Evolutionary conservation across 2,329 filamentous ascomycete genomes (phyloP), one percentile per base, ranked within the genome.

Genomic region (Curvularia hawaiiensis): DNA sequence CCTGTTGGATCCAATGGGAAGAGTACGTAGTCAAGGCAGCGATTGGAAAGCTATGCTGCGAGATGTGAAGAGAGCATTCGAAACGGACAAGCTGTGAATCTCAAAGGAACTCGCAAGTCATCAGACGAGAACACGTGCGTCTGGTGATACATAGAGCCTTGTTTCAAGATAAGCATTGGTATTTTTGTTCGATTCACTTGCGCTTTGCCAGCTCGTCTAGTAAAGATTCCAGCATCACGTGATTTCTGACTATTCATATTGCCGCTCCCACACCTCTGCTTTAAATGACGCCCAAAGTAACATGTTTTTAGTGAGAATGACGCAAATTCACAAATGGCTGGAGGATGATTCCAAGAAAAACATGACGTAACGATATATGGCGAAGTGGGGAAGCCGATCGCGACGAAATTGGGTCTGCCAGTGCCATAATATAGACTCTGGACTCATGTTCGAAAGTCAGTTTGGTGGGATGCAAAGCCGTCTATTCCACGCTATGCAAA

Each of bases 401-500:
- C 41, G 14, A 28, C 20, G 41, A 44, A 24, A n/a, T 10, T 28
- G 12, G 24, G 26, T 31, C 5, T 24, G 22, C 22, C 22, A 24
- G 24, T 43, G 26, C 10, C 10, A 14, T 31, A 11, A 4, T 11
- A 31, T 31, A 9, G 30, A 14, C 12, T 31, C 12, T 31, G 18
- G 43, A 14, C 16, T 30, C 3, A 8, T 8, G 9, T 4, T 30
- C n/a, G 43, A 16, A 45, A 45, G 12, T 16, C 24, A 45, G 22
- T 26, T 16, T 26, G 26, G 10, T 6, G 12, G 26, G 2, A 48
- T 52, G 41, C 43, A 38, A 46, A 54, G 45, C 26, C 48, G 33
- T 62, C 40, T 53, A 58, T 51, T 56, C 35, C 47, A 38, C 33
- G 52, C 50, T 49, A 60, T 58, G 58, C 52, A 58, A 39, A 50